Base-by-base conservation (phyloP, 192 early-diverging fungal genomes). In the Coemansia sp. region DNA sequence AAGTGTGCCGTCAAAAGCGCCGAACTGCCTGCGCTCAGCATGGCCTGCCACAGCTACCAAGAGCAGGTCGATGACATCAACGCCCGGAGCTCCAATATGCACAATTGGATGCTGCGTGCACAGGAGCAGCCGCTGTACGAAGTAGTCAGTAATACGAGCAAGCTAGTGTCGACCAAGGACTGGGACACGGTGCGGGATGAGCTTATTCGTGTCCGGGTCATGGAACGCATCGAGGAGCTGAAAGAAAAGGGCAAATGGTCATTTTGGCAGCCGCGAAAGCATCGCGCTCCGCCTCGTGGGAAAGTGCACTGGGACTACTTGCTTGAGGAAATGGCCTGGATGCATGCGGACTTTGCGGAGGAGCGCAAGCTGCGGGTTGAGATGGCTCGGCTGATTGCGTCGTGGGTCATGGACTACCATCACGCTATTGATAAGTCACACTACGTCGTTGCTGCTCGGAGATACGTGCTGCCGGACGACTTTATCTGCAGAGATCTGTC, bases 251-350 rank as follows among this genome's bases (percentile, higher is more conserved):
- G 74, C 50, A 74, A 70, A 50, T 84, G 81, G 79, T 75, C 78
- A 26, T 84, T 85, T 38, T 75, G 76, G 63, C 84, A 85, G 65
- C 68, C 81, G 25, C 72, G 60, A 14, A 73, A 70, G 43, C 83
- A 84, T 37, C 62, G 72, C 2, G 78, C 82, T 3, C 82, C 83
- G n/a, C 69, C 84, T 14, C 73, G 84, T 10, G 70, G 69, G 12
- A 83, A 83, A 45, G 73, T 78, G 11, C 84, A 85, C 39, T 82
- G 84, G 84, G 84, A 85, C 47, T 78, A 79, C 47, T 31, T 84
- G 36, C 65, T 85, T 14, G 79, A 83, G 18, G 84, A 85, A 62
- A 73, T 76, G 73, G 42, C 43, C 12, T 85, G 84, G 84, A 66
- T 84, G 71, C 76, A 80, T 21, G 66, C 61, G 2, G 84, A 85